Base-by-base conservation (phyloP, 495 filamentous ascomycete species). In the Penicillium canescens region DNA sequence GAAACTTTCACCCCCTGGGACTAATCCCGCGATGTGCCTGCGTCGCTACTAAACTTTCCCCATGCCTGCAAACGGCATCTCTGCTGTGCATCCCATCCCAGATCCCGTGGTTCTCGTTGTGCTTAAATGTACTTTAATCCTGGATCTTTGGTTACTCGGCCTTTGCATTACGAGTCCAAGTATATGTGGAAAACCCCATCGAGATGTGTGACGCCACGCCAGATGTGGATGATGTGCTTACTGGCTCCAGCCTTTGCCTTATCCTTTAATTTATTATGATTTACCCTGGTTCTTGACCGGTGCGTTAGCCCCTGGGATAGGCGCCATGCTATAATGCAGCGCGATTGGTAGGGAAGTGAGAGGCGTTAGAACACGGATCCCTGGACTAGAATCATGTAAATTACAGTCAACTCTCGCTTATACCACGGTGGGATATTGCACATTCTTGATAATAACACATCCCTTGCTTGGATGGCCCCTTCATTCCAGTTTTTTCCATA, bases 11-110 rank as follows among this genome's bases (percentile, higher is more conserved):
- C 38, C 49, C 48, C 48, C 18, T 24, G 49, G 40, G 20, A 35
- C 38, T 51, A 26, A 51, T 31, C 49, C 49, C 49, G 46, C 36
- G 39, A 36, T 21, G 49, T 51, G 49, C 49, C 49, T 51, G 49
- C 49, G 39, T 51, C 39, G 34, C 34, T 24, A 16, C 34, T 33
- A 51, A 51, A 24, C 20, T 43, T 34, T 26, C 38, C 39, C 39
- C 26, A 35, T 10, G 28, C 20, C 36, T 33, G 49, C 49, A 51
- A 51, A 51, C 49, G 39, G 49, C 7, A 42, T 37, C 3, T 23
- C 13, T 38, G 46, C 24, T 14, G 36, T 49, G 39, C 23, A 33
- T 23, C 28, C 28, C 37, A 14, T 41, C 14, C 14, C 4, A 16
- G 37, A 43, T 24, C 49, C 49, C 21, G 24, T 51, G 49, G 49